Evolutionary conservation across 805 yeast species (phyloP).

Genomic region (Alloascoidea hylecoeti): DNA sequence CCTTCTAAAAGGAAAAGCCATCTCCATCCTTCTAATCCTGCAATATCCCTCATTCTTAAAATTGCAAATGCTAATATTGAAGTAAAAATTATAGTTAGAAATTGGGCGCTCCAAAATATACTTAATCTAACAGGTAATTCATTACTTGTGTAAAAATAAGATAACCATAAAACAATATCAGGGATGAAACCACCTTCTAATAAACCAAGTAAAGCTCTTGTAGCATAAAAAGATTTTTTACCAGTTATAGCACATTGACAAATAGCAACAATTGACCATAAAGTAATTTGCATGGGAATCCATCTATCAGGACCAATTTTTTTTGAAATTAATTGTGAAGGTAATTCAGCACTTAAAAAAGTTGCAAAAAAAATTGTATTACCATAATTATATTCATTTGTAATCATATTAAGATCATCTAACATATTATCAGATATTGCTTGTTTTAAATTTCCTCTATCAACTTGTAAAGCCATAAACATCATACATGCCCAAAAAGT

Average conservation of each 20-base stretch:
- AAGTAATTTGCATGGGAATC: conserved; percentile 43
- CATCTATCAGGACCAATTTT: conserved; percentile 49
- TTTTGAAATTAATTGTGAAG: conserved; percentile 54
- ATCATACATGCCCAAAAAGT: conserved; percentile 42
- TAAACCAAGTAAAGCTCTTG: conserved; percentile 38
- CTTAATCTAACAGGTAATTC: conserved; percentile 48
- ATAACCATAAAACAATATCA: conserved; percentile 46
- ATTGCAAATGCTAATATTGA: conserved; percentile 40
- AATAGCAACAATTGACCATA: conserved; percentile 44
- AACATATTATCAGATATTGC: conserved; percentile 45
- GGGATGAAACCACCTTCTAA: conserved; percentile 65
- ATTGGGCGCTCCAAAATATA: conserved; percentile 42
- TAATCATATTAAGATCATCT: conserved; percentile 33
- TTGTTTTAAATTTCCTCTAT: conserved; percentile 41
- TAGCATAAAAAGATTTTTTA: conserved; percentile 26
- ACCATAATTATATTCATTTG: conserved; percentile 46
- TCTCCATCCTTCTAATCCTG: conserved; percentile 41
- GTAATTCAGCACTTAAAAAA: conserved; percentile 47
- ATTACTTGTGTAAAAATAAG: conserved; percentile 45
- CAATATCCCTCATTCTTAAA: conserved; percentile 29
- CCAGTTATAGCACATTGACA: conserved; percentile 30
- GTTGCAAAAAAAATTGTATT: conserved; percentile 39
- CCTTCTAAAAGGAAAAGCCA: conserved; percentile 61
- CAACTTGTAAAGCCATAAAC: conserved; percentile 45
- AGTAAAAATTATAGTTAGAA: conserved; percentile 29